Evolutionary conservation across 345 rosid species (phyloP), one percentile per base, ranked within the genome.

Genomic region (Mercurialis annua): DNA sequence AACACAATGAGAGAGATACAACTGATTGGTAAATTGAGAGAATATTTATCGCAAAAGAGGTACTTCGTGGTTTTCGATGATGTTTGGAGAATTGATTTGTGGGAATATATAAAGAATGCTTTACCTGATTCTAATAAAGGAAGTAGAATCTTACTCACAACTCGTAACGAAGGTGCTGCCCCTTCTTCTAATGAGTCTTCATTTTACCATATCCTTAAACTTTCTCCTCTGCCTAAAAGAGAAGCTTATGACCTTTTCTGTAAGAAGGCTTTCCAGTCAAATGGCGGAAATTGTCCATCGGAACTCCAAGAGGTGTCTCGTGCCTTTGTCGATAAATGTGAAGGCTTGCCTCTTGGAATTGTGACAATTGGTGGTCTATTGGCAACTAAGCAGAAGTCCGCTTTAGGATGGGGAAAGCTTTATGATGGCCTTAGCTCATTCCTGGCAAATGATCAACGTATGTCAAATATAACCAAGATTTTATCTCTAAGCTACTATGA

Each of bases 11-110:
- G 59, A 46, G 48, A 72, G 40, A n/a, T 40, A 17, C 33, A 48
- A 56, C 68, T 79, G 40, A 76, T 66, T 26, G 49, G 1, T 5
- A 20, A 62, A 55, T 76, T 80, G 24, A 75, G 72, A 34, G 50
- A 40, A 34, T 59, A 73, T 64, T 66, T 82, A 16, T 56, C 30
- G 33, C 26, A 57, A 43, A 65, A 75, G 14, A 70, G 83, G 62
- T 82, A 82, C 55, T 59, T 79, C 24, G 61, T 82, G 20, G 71
- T 82, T 34, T 56, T 82, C 1, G 77, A 82, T 17, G 79, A 77
- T 40, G 71, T 71, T 0, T 82, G 81, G 83, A 18, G 38, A 23
- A 65, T 53, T 17, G 49, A 68, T 3, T 75, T 66, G n/a, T 82
- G 86, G 86, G 59, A 17, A 74, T 59, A 52, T 63, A 46, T 82